A percentile compares a stretch with the other conserved stretches of the same genome.
Conservation (phyloP, 768 basidiomycete species). For the Lanmaoa rubissima region DNA sequence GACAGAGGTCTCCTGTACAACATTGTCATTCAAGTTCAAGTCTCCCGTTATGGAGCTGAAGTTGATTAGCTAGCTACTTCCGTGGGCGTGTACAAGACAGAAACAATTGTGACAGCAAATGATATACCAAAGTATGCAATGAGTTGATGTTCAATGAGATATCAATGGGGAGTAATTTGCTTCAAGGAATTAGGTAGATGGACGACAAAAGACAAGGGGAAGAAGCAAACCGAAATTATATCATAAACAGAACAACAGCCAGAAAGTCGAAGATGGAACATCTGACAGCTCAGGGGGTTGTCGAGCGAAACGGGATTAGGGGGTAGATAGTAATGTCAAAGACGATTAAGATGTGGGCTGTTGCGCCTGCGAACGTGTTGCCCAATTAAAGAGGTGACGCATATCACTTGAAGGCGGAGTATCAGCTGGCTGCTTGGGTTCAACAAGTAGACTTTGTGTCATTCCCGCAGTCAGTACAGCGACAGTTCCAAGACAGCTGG, state of each 20-base stretch:
- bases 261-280: constrained; percentile 16
- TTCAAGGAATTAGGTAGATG: constrained; percentile 27
- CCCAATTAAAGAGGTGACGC: constrained; percentile 80
- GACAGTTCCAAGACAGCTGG: background rate
- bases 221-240: constrained; percentile 25
- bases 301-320: constrained; percentile 2
- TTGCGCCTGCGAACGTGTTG: constrained; percentile 53
- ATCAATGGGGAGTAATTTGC: constrained; percentile 21
- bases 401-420: constrained; percentile 61
- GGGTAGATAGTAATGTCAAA: constrained; percentile 20
- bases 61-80: constrained; percentile 25
- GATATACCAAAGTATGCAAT: constrained; percentile 29
- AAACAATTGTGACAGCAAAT: constrained; percentile 29
- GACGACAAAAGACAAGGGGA: constrained; percentile 16
- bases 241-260: constrained; percentile 29
- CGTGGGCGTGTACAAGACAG: constrained; percentile 28
- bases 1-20: background rate
- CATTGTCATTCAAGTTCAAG: constrained; percentile 2
- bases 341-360: constrained; percentile 35
- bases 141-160: constrained; percentile 27
- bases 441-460: constrained; percentile 64
- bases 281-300: constrained; percentile 8
- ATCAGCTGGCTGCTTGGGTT: constrained; percentile 80
- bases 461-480: background rate
- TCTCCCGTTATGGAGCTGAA: background rate